phyloP scores from a whole-genome alignment of 106 monocot genomes.

The Triglochin maritima region DNA sequence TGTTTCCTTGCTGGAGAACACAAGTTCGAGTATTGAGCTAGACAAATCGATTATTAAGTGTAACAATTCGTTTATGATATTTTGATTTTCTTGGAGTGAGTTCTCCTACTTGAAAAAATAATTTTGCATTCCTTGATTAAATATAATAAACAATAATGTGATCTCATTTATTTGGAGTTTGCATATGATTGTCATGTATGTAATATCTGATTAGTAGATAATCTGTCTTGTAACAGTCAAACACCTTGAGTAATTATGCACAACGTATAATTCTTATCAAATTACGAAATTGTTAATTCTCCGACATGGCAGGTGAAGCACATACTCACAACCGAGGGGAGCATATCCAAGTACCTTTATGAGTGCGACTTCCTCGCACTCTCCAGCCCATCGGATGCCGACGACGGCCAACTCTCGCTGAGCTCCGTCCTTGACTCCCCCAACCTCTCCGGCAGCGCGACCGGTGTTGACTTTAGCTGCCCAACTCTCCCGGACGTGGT shows the following conservation, averaged over 20 bases:
- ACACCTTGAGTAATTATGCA: too few relatives aligned
- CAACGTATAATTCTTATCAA: too few relatives aligned
- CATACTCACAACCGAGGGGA: constrained; percentile 27
- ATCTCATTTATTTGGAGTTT: neutral
- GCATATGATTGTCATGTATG: neutral
- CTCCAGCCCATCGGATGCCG: constrained; percentile 29
- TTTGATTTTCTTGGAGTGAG: too few relatives aligned
- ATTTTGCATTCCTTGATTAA: too few relatives aligned
- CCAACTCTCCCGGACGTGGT: neutral
- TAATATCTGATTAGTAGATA: neutral
- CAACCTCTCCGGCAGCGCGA: constrained; percentile 6
- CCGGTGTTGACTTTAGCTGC: neutral
- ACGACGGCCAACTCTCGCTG: constrained; percentile 56
- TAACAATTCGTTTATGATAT: too few relatives aligned
- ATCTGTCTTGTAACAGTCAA: neutral
- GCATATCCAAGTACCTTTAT: constrained; percentile 29
- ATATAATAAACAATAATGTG: neutral
- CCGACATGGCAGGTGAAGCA: constrained; percentile 40
- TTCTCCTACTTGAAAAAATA: too few relatives aligned
- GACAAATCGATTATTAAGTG: too few relatives aligned
- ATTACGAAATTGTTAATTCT: too few relatives aligned
- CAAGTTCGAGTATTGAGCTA: too few relatives aligned
- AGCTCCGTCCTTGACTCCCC: constrained; percentile 48
- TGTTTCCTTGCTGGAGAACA: too few relatives aligned
- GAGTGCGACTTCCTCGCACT: constrained; percentile 52